phyloP scores from a whole-genome alignment of 2,329 filamentous ascomycete genomes.

The Dactylonectria estremocensis region DNA sequence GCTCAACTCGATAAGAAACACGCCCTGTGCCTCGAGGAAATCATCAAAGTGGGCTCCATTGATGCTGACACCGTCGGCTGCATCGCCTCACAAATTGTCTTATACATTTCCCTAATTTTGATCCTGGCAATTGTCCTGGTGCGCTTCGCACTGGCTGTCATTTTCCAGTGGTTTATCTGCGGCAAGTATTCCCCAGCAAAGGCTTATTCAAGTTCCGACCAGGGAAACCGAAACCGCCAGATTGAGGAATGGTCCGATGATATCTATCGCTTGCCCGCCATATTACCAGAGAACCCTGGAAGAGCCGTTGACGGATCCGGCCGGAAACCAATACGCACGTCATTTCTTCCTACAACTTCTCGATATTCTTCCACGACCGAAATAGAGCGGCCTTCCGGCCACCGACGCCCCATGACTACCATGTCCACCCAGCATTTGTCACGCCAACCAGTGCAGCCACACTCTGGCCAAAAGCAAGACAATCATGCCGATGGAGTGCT shows the following conservation, averaged over 20 bases:
- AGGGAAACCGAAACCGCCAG: conserved; percentile 88
- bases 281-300: conserved; percentile 81
- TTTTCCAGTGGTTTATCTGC: conserved; percentile 98
- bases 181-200: conserved; percentile 87
- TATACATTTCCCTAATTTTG: conserved; percentile 92
- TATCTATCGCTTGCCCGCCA: conserved; percentile 92
- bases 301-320: conserved; percentile 76
- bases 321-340: conserved; percentile 83
- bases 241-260: conserved; percentile 99
- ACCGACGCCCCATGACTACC: conserved; percentile 80
- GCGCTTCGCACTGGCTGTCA: conserved; percentile 89
- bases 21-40: conserved; percentile 90
- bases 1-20: conserved; percentile 83
- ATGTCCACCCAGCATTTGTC: conserved; percentile 93
- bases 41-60: conserved; percentile 95
- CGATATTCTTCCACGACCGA: conserved; percentile 94
- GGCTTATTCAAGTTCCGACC: conserved; percentile 85
- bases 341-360: conserved; percentile 93
- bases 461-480: conserved; percentile 78
- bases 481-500: conserved; percentile 78
- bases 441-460: conserved; percentile 79
- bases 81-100: conserved; percentile 96
- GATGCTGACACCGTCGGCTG: conserved; percentile 97
- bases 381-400: conserved; percentile 70
- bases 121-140: conserved; percentile 90